These are phyloP conservation scores for Termitomyces sp. DNA, from an alignment of 768 basidiomycete species.

Conservation along the genomic window DNA sequence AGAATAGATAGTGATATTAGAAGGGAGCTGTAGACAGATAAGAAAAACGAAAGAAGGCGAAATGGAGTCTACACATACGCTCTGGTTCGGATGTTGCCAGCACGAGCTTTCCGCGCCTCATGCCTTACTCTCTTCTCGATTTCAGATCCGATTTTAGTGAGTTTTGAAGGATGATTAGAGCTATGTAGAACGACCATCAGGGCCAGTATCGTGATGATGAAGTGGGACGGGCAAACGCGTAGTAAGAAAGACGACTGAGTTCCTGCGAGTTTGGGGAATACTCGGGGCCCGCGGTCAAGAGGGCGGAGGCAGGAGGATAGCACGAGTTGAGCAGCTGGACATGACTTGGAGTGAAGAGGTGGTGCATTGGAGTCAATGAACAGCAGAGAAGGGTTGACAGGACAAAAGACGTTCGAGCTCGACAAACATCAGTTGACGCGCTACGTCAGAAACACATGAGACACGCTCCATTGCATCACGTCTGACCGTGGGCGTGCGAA, in stretches of 20 bases:
- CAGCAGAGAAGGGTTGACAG: not conserved
- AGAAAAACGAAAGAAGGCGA: slow-evolving; percentile 4
- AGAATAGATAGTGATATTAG: slow-evolving; percentile 82
- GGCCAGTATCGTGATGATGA: not conserved
- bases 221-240: slow-evolving; percentile 41
- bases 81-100: slow-evolving; percentile 72
- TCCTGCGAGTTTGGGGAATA: slow-evolving; percentile 82
- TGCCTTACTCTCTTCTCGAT: slow-evolving; percentile 66
- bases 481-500: slow-evolving; percentile 14
- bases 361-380: slow-evolving; percentile 43
- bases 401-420: too few species aligned
- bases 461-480: not conserved
- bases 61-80: slow-evolving; percentile 48
- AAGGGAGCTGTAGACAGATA: slow-evolving; percentile 45
- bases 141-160: slow-evolving; percentile 70
- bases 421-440: slow-evolving; percentile 7
- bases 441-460: not conserved
- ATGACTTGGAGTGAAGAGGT: slow-evolving; percentile 78
- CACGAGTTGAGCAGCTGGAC: slow-evolving; percentile 79
- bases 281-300: slow-evolving; percentile 70
- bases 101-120: slow-evolving; percentile 63
- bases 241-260: slow-evolving; percentile 79
- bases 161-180: slow-evolving; percentile 75
- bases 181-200: slow-evolving; percentile 20
- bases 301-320: slow-evolving; percentile 74